Evolutionary conservation across 169 alveolate genomes (phyloP).

Genomic region (Babesia bovis): DNA sequence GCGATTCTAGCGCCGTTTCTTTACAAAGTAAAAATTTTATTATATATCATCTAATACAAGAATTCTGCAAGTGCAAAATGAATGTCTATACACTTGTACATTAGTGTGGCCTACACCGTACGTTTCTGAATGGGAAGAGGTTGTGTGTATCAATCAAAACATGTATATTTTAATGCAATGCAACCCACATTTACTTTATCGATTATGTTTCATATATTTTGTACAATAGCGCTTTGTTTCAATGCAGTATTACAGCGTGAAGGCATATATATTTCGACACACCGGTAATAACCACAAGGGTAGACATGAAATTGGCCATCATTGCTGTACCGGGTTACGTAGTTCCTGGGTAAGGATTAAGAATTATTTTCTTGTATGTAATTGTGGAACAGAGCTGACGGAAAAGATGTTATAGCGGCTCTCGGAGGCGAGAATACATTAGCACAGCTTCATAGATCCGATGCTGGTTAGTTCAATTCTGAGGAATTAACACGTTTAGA

Average conservation of each 20-base stretch:
- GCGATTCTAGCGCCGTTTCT: too few species aligned
- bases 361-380: not conserved
- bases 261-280: too few species aligned
- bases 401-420: constrained; percentile 37
- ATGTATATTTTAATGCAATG: not conserved
- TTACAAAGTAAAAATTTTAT: too few species aligned
- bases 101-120: not conserved
- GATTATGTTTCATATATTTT: too few species aligned
- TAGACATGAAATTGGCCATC: constrained; percentile 27
- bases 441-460: constrained; percentile 13
- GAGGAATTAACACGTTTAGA: not conserved
- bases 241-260: too few species aligned
- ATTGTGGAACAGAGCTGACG: constrained; percentile 23
- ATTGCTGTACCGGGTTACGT: constrained; percentile 60
- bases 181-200: not conserved
- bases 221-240: too few species aligned
- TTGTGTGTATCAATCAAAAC: not conserved
- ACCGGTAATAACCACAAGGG: not conserved
- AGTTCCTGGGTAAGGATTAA: constrained; percentile 40
- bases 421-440: constrained; percentile 50
- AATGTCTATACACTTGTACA: not conserved
- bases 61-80: not conserved
- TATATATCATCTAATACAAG: not conserved
- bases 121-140: not conserved
- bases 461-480: not conserved